These are phyloP conservation scores for Nannochloris sp. DNA, from an alignment of 139 green algal genomes.

Conservation along the genomic window DNA sequence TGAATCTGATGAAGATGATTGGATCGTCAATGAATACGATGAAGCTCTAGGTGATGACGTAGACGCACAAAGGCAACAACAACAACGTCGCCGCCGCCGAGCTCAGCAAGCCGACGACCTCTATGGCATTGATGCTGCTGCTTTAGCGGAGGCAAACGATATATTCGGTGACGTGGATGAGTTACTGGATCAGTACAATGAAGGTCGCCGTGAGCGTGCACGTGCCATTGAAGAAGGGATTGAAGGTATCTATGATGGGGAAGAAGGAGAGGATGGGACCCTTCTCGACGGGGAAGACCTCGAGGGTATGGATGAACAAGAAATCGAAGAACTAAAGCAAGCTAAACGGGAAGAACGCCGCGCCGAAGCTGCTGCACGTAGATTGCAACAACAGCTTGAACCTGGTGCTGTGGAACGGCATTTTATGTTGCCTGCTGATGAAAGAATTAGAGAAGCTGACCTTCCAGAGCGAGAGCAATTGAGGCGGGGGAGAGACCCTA, in stretches of 20 bases:
- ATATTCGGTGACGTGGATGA: slow-evolving; percentile 77
- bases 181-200: slow-evolving; percentile 51
- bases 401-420: slow-evolving; percentile 62
- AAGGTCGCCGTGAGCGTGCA: not conserved
- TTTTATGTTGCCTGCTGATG: slow-evolving; percentile 69
- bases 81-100: slow-evolving; percentile 8
- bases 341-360: not conserved
- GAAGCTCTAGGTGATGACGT: slow-evolving; percentile 11
- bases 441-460: slow-evolving; percentile 66
- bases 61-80: slow-evolving; percentile 8
- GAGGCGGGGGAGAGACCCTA: slow-evolving; percentile 10
- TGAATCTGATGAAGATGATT: slow-evolving; percentile 67
- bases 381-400: slow-evolving; percentile 45
- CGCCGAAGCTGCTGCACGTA: not conserved
- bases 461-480: slow-evolving; percentile 81
- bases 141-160: slow-evolving; percentile 65
- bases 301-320: slow-evolving; percentile 20
- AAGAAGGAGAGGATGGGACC: slow-evolving; percentile 9
- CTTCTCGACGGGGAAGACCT: slow-evolving; percentile 7
- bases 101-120: slow-evolving; percentile 7
- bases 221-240: slow-evolving; percentile 10
- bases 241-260: slow-evolving; percentile 24
- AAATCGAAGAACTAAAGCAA: slow-evolving; percentile 6
- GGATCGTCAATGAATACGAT: slow-evolving; percentile 78
- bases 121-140: slow-evolving; percentile 29